Base-by-base conservation (phyloP, 2,329 filamentous ascomycete genomes). In the Monosporascus sp. region DNA sequence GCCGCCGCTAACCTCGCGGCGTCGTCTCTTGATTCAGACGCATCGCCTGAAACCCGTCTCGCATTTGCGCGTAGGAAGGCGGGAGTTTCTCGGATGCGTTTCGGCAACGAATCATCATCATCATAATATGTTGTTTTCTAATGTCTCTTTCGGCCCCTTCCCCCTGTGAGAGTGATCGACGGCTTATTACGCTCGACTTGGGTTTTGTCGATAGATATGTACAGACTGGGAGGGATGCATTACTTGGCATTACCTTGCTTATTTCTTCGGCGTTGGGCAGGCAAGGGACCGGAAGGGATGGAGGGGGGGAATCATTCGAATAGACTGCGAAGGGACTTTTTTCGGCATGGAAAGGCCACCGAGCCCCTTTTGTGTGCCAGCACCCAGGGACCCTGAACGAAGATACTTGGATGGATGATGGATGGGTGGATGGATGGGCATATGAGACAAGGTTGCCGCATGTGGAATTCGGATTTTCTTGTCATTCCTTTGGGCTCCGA, bases 401-500 rank as follows among this genome's bases (percentile, higher is more conserved):
- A 46, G 51, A 38, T 54, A 39, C 54, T 51, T 46, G 51, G 53
- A 31, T 48, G 53, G 52, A 25, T 47, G 52, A 52, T 46, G 51
- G 53, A 31, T 48, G 53, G 52, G 24, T 47, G 52, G 53, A 54
- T 52, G 54, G 54, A 55, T 51, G 57, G 55, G 51, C 51, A 50
- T 24, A 60, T 51, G 58, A 58, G 55, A 57, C 52, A 56, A 55
- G 48, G 53, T 27, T 51, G 31, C 49, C 41, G 47, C 52, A 49
- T 34, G 55, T 44, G 46, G 25, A 42, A 54, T 36, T 49, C 52
- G 51, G 56, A 51, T 51, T 57, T 52, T 58, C 51, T 52, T 47
- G 47, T 34, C 56, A 47, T 45, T 61, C 59, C 53, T 58, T 60
- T 53, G 36, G 51, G 54, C 51, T 53, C 46, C 46, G 49, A 34